Base-by-base conservation (phyloP, 768 basidiomycete genomes). In the Stropharia rugosoannulata region DNA sequence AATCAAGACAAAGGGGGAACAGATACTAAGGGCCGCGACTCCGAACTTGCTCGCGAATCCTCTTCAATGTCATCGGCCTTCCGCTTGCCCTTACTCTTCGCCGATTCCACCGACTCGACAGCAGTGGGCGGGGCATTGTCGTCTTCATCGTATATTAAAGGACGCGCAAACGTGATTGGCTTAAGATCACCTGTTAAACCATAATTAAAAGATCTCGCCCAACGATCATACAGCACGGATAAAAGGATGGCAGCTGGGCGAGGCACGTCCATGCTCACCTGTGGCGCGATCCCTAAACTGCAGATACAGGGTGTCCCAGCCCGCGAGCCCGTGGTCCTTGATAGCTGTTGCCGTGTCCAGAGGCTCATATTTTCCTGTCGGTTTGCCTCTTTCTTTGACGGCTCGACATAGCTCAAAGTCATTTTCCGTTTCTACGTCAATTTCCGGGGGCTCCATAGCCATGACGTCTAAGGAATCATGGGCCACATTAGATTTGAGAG, bases 241-340 rank as follows among this genome's bases (percentile, higher is more conserved):
- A n/a, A 47, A 46, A 40, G 15, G 32, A n/a, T 9, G n/a, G 7
- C 27, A 22, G 6, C 8, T 36, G 38, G 12, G 49, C 37, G n/a
- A 43, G 43, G 36, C 13, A 37, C 37, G 41, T 44, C 36, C 22
- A 35, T 57, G 75, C 82, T 76, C 69, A 90, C 90, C 85, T 45
- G 78, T 73, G 36, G 74, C 70, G 42, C 68, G 68, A 64, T 87
- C 80, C 60, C 76, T 81, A 60, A 90, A 90, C 64, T 84, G 86
- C 35, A 93, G 64, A 62, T 82, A 90, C 16, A 92, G 57, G 12
- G 70, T 70, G 39, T 90, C 90, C 86, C 89, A 93, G 51, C 83
- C 84, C 2, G 67, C 65, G 49, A 89, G 69, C 3, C 76, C 70
- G 49, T 76, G 78, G 41, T 82, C 83, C 42, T 83, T 75, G 43